Evolutionary conservation across 1,139 yeast species (phyloP), one percentile per base, ranked within the genome.

Genomic region (Diutina ranongensis): DNA sequence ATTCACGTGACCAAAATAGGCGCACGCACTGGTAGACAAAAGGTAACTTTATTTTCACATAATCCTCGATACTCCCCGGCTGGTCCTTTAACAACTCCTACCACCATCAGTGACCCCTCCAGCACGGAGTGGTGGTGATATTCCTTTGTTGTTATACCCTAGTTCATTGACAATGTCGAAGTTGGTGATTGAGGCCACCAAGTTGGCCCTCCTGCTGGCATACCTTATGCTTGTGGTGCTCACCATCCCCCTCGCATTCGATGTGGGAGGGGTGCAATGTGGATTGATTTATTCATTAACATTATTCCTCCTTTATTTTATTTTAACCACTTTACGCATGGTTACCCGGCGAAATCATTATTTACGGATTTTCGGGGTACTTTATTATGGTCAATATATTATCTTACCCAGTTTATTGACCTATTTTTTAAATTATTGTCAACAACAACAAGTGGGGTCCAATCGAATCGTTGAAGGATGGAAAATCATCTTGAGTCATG

Each of bases 191-290:
- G 42, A 38, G 21, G 42, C 42, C 31, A 38, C 32, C 31, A 48
- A 31, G 33, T 42, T 40, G 41, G 47, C 57, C 16, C 52, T 80
- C 48, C 77, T 85, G 2, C 62, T 80, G 3, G 60, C 78, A 35
- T 82, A 83, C 58, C 69, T 87, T 47, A 64, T 78, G 15, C 74
- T 87, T 45, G 78, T 87, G 20, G 76, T 92, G 44, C 70, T 89
- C 34, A 84, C 97, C 1, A 83, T 92, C 16, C 97, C 97, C 4
- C 72, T 92, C 51, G 87, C 97, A n/a, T 92, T 92, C 63, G 96
- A 89, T 58, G 83, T 87, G 32, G 97, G 97, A 15, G 97, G 97
- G 1, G 74, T 82, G 28, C 74, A 78, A 47, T 89, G 97, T 63
- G 98, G 98, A 0, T 66, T 92, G 52, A 78, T 94, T 16, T 92